Percentiles rank a stretch among this genome's conserved stretches.
Conservation (phyloP, 345 rosid species). For the Eucalyptus decipiens region DNA sequence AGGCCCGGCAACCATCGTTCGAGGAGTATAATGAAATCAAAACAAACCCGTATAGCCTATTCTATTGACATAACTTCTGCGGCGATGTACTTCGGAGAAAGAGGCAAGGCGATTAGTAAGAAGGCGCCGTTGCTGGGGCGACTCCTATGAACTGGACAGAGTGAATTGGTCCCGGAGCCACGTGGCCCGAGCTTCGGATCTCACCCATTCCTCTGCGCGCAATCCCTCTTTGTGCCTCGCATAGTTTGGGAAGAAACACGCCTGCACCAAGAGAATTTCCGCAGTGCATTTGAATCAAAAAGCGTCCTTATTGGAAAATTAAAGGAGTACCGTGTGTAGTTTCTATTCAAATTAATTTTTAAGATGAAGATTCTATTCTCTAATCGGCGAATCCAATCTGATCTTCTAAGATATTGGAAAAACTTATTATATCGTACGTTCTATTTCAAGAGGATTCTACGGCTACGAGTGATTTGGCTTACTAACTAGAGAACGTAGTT, state of each 20-base stretch:
- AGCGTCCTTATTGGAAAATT: background rate
- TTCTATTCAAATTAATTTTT: background rate
- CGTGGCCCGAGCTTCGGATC: constrained; percentile 50
- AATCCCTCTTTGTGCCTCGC: constrained; percentile 37
- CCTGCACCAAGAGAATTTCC: constrained; percentile 13
- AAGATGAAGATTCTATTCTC: background rate
- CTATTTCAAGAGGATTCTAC: background rate
- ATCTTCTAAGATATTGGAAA: background rate
- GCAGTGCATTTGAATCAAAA: background rate
- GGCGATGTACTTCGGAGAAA: background rate
- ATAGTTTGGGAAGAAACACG: constrained; percentile 66
- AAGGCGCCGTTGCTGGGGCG: constrained; percentile 18
- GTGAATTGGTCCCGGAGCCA: constrained; percentile 34
- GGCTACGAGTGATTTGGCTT: background rate
- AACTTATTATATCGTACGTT: background rate
- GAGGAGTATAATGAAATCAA: background rate
- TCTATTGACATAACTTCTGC: background rate
- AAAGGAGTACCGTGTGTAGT: background rate
- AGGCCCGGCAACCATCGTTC: background rate
- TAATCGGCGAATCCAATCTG: background rate
- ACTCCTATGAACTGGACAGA: background rate
- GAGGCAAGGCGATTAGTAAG: background rate
- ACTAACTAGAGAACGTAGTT: background rate
- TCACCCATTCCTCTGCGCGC: constrained; percentile 49
- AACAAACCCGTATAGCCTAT: background rate